Conservation (phyloP, 139 green algal species). For the Chlorella vulgaris region DNA sequence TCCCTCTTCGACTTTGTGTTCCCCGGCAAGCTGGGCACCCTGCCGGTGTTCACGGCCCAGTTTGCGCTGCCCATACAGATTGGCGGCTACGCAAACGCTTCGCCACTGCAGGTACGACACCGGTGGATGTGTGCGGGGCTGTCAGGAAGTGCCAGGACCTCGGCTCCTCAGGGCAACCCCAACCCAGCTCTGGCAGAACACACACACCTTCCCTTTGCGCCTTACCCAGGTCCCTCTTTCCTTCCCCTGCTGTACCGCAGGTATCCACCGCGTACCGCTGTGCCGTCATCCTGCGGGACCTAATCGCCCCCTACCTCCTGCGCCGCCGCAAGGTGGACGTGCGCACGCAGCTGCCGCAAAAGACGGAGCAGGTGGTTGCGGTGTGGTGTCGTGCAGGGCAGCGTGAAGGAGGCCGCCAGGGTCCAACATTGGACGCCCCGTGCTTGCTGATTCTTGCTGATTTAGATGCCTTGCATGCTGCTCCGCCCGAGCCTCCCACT, state of each 20-base stretch:
- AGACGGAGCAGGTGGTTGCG: slow-evolving; percentile 86
- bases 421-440: neutral
- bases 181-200: too few species aligned
- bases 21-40: slow-evolving; percentile 94
- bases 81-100: slow-evolving; percentile 90
- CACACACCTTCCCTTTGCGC: neutral
- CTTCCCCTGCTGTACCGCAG: slow-evolving; percentile 35
- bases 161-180: neutral
- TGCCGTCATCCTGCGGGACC: slow-evolving; percentile 93
- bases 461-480: too few species aligned
- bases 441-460: neutral
- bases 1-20: slow-evolving; percentile 99
- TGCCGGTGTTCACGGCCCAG: slow-evolving; percentile 95
- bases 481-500: too few species aligned
- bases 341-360: slow-evolving; percentile 83
- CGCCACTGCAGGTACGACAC: slow-evolving; percentile 54
- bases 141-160: neutral
- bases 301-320: slow-evolving; percentile 96
- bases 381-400: neutral
- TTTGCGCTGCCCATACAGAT: slow-evolving; percentile 95
- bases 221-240: neutral
- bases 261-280: slow-evolving; percentile 91
- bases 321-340: slow-evolving; percentile 93
- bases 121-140: neutral
- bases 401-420: neutral